These are phyloP conservation scores for Plectosphaerella cucumerina DNA, from an alignment of 2,329 filamentous ascomycete genomes.

Conservation along the genomic window DNA sequence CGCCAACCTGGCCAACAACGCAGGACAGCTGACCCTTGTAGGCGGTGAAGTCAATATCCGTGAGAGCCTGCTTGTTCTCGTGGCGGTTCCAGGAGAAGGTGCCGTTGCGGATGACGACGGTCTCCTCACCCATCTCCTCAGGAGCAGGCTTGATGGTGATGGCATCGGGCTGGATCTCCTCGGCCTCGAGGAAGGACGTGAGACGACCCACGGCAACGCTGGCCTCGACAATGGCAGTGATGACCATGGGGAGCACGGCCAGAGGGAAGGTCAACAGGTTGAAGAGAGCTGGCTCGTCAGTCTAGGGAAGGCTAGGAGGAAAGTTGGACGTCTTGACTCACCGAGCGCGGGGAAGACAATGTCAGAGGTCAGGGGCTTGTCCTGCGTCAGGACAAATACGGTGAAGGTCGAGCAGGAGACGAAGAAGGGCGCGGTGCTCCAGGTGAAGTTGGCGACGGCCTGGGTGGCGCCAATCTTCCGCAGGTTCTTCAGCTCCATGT, in stretches of 20 bases:
- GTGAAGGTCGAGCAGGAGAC: slow-evolving; percentile 96
- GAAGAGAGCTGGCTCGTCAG: slow-evolving; percentile 66
- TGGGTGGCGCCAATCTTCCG: slow-evolving; percentile 94
- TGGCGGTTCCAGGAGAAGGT: slow-evolving; percentile 95
- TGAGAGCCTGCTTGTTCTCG: slow-evolving; percentile 64
- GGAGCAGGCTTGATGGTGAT: slow-evolving; percentile 66
- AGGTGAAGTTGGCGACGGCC: slow-evolving; percentile 94
- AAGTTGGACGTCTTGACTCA: slow-evolving; percentile 15
- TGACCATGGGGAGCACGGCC: slow-evolving; percentile 94
- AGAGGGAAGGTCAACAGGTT: slow-evolving; percentile 95
- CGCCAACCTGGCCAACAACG: slow-evolving; percentile 88
- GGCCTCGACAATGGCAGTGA: slow-evolving; percentile 92
- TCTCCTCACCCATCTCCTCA: slow-evolving; percentile 77
- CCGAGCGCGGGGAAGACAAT: slow-evolving; percentile 87
- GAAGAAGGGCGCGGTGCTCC: slow-evolving; percentile 95
- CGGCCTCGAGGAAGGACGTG: slow-evolving; percentile 78
- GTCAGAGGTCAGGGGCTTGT: slow-evolving; percentile 80
- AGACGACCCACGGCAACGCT: slow-evolving; percentile 87
- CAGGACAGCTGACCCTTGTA: slow-evolving; percentile 92
- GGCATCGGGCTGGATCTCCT: slow-evolving; percentile 86
- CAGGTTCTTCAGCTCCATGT: slow-evolving; percentile 89
- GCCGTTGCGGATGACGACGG: slow-evolving; percentile 76
- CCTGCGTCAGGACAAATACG: slow-evolving; percentile 82
- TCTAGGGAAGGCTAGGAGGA: neutral
- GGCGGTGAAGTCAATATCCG: slow-evolving; percentile 82